Evolutionary conservation across 495 filamentous ascomycete genomes (phyloP).

Genomic region (Aspergillus bertholletiae): DNA sequence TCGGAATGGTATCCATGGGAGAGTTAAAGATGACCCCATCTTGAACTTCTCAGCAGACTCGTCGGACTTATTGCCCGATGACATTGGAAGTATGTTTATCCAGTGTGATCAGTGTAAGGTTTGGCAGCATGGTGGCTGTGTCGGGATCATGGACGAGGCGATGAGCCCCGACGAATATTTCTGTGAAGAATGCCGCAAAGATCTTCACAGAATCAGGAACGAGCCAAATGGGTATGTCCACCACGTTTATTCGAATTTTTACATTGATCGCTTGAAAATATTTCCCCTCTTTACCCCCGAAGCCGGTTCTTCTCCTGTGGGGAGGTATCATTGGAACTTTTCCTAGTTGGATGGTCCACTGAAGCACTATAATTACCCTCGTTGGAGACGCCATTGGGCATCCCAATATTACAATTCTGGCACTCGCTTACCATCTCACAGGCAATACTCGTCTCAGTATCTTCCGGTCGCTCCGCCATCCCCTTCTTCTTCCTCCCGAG

Average conservation of each 20-base stretch:
- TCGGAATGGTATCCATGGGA: slow-evolving; percentile 41
- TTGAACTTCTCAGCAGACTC: slow-evolving; percentile 28
- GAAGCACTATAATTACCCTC: neutral
- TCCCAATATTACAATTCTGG: neutral
- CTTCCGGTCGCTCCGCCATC: slow-evolving; percentile 56
- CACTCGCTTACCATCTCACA: slow-evolving; percentile 35
- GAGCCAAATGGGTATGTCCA: slow-evolving; percentile 82
- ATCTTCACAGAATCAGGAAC: slow-evolving; percentile 77
- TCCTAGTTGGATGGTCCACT: neutral
- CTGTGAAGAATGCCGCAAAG: slow-evolving; percentile 89
- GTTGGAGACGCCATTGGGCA: neutral
- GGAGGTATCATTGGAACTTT: neutral
- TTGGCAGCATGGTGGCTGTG: slow-evolving; percentile 98
- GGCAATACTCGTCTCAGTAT: slow-evolving; percentile 65
- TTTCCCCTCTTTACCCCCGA: slow-evolving; percentile 14
- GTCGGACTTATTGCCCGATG: slow-evolving; percentile 63
- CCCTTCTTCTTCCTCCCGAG: slow-evolving; percentile 42
- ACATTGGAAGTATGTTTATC: slow-evolving; percentile 90
- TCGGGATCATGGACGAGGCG: slow-evolving; percentile 91
- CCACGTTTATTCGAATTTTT: slow-evolving; percentile 7
- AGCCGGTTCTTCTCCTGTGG: neutral
- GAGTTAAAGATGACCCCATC: slow-evolving; percentile 57
- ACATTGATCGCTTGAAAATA: slow-evolving; percentile 5
- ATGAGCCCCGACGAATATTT: slow-evolving; percentile 95
- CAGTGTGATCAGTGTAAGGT: slow-evolving; percentile 98